phyloP scores from a whole-genome alignment of 306 rosid species.

The Pyrus betulifolia region DNA sequence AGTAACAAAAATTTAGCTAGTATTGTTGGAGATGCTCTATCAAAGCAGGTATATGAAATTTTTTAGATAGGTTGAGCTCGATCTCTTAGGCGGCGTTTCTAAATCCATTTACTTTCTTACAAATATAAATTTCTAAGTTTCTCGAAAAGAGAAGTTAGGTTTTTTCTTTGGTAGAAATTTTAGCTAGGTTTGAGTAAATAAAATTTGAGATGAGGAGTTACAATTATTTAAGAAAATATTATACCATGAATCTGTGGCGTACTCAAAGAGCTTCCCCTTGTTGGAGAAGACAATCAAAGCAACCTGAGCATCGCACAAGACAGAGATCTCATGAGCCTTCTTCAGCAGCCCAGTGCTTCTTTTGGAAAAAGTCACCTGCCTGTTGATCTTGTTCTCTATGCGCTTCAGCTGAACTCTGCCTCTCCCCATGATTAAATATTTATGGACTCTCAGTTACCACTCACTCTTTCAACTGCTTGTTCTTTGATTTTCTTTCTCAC shows the following conservation, averaged over 20 bases:
- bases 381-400: constrained; percentile 88
- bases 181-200: not conserved
- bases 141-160: not conserved
- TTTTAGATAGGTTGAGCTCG: not conserved
- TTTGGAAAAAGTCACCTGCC: constrained; percentile 87
- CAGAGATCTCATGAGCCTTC: constrained; percentile 95
- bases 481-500: not conserved
- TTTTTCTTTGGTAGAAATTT: not conserved
- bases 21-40: not conserved
- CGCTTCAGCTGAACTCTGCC: constrained; percentile 85
- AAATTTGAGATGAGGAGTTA: not conserved
- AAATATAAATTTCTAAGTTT: too few species aligned
- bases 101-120: not conserved
- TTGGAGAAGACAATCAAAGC: constrained; percentile 81
- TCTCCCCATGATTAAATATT: constrained; percentile 52
- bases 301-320: constrained; percentile 91
- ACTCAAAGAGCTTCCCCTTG: constrained; percentile 85
- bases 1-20: too few species aligned
- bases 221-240: not conserved
- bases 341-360: constrained; percentile 71
- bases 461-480: not conserved
- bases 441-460: not conserved
- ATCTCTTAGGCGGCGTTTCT: not conserved
- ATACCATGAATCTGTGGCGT: constrained; percentile 83
- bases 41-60: not conserved